Evolutionary conservation across 352 stramenopile genomes (phyloP), one percentile per base, ranked within the genome.

Genomic region (Phytophthora aleatoria): DNA sequence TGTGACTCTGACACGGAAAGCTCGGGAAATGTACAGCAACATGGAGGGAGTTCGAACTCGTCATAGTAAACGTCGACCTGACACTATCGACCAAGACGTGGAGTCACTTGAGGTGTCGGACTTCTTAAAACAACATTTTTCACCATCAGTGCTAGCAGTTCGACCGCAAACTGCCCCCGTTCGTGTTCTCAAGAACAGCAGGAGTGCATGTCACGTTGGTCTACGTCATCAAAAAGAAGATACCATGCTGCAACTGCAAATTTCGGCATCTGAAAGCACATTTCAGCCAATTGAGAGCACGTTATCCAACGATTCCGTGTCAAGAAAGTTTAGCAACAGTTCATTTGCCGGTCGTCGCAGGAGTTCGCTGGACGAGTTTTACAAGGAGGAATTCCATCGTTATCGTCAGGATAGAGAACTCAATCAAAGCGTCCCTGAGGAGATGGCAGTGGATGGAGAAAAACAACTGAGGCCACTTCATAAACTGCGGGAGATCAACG

Each of bases 401-500:
- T 70, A 89, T 51, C 45, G 68, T 5, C 63, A 76, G 15, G 31
- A 69, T 28, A 45, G 36, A 35, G 33, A 44, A 7, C 9, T 47
- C 2, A 47, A 47, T 54, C 42, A 27, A 7, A 44, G 47, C 26
- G 48, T 60, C 12, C 33, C 35, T 10, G 61, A 67, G 5, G 41
- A 50, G 16, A n/a, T 12, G 16, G 7, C 36, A 42, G 16, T 58
- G 12, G 41, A 54, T 4, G 27, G 49, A 24, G 56, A 60, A 4
- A 67, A 64, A 35, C 26, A 33, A 13, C 43, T 67, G 15, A 39
- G 13, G 35, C 66, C 81, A 5, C 61, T 86, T n/a, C 55, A 71
- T 9, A 92, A 90, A 47, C 55, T 92, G n/a, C 67, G 70, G 0
- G 61, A 57, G 26, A 92, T 92, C 66, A 92, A 92, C 28, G 56